Evolutionary conservation across 2,329 filamentous ascomycete genomes (phyloP).

Genomic region (Tolypocladium amazonense): DNA sequence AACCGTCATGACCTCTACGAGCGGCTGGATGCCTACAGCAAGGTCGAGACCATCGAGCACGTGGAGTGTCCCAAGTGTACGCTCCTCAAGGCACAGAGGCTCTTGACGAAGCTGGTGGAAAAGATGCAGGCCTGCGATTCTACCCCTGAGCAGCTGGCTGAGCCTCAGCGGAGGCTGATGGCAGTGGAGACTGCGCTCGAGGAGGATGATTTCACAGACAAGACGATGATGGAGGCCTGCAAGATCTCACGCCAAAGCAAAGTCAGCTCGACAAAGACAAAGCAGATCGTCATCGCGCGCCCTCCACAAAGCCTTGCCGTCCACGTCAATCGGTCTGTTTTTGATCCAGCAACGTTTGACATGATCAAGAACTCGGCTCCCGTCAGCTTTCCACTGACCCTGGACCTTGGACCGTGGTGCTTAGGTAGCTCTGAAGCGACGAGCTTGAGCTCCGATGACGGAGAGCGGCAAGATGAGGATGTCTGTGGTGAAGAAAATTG

Average conservation of each 20-base stretch:
- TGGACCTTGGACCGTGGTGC: conserved; percentile 81
- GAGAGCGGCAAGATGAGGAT: conserved; percentile 7
- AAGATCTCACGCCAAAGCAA: conserved; percentile 57
- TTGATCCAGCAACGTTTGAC: conserved; percentile 70
- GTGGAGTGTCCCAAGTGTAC: conserved; percentile 92
- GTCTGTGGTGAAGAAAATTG: conserved; percentile 68
- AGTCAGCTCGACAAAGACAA: conserved; percentile 73
- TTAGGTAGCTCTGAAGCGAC: conserved; percentile 45
- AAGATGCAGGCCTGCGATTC: conserved; percentile 21
- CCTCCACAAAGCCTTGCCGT: conserved; percentile 72
- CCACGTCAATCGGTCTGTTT: conserved; percentile 86
- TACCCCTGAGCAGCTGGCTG: conserved; percentile 39
- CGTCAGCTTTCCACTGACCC: conserved; percentile 61
- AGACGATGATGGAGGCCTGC: conserved; percentile 51
- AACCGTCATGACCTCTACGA: conserved; percentile 61
- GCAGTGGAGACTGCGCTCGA: conserved; percentile 62
- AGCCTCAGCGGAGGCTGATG: conserved; percentile 45
- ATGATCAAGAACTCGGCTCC: conserved; percentile 75
- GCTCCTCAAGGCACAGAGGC: conserved; percentile 45
- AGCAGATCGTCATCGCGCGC: conserved; percentile 76
- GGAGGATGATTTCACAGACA: conserved; percentile 69
- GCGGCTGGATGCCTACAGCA: conserved; percentile 74
- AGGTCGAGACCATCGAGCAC: conserved; percentile 74
- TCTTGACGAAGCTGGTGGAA: conserved; percentile 37
- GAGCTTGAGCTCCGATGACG: background rate